These are phyloP conservation scores for Monotropa hypopitys DNA, from an alignment of 179 eudicot species.

Conservation along the genomic window DNA sequence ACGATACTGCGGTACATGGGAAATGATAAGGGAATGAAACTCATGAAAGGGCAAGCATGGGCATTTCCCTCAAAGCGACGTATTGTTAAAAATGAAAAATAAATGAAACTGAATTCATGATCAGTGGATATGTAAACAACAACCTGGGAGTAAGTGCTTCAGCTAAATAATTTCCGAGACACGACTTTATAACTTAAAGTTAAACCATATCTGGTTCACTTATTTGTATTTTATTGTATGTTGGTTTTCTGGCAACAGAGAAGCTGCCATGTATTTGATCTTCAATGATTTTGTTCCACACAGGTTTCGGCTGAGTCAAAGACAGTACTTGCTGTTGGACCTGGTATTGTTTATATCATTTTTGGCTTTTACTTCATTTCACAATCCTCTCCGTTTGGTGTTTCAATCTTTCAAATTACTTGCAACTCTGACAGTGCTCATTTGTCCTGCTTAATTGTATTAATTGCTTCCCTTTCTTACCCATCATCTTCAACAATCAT, in stretches of 20 bases:
- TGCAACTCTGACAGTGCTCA: neutral
- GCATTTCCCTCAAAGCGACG: neutral
- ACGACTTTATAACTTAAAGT: neutral
- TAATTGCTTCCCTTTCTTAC: neutral
- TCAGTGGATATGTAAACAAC: neutral
- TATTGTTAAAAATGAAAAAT: neutral
- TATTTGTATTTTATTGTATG: neutral
- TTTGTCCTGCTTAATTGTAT: neutral
- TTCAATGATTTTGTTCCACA: neutral
- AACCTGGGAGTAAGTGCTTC: neutral
- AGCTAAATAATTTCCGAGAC: neutral
- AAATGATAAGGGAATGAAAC: neutral
- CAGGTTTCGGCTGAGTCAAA: conserved; percentile 79
- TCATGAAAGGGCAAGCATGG: neutral
- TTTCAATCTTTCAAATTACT: neutral
- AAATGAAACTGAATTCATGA: neutral
- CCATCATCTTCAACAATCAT: neutral
- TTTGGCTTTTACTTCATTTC: neutral
- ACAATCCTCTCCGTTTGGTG: neutral
- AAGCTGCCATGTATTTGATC: neutral
- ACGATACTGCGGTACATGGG: neutral
- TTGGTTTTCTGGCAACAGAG: neutral
- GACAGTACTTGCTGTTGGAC: conserved; percentile 85
- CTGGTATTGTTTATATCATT: conserved; percentile 42
- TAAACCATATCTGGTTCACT: neutral